Percentiles rank a stretch among this genome's conserved stretches.
These are phyloP conservation scores for Verticillium zaregamsianum DNA, from an alignment of 2,329 filamentous ascomycete genomes.

Conservation along the genomic window DNA sequence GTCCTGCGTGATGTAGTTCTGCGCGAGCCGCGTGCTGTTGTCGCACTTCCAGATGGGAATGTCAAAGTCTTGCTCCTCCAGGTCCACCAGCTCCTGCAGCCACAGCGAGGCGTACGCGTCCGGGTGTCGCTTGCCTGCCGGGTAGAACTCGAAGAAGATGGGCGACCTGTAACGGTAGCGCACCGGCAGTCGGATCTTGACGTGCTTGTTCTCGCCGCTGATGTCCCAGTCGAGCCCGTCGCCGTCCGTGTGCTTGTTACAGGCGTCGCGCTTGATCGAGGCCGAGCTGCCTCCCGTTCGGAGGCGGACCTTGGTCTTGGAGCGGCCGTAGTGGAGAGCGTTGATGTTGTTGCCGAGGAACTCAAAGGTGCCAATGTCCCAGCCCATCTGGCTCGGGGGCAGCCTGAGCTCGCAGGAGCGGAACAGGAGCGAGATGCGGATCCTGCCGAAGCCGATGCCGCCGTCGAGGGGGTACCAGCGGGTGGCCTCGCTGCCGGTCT, in stretches of 20 bases:
- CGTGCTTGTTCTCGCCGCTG: conserved; percentile 32
- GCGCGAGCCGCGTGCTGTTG: conserved; percentile 70
- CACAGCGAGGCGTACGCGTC: conserved; percentile 79
- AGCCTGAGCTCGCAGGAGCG: conserved; percentile 82
- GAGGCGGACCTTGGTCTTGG: conserved; percentile 71
- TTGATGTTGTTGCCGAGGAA: conserved; percentile 70
- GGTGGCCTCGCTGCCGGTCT: conserved; percentile 80
- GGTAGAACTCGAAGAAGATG: conserved; percentile 81
- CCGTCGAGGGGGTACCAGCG: conserved; percentile 97
- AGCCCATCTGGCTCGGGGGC: conserved; percentile 81
- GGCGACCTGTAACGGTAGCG: conserved; percentile 88
- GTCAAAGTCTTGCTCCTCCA: conserved; percentile 71
- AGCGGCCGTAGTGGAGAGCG: conserved; percentile 56
- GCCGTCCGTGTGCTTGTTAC: conserved; percentile 53
- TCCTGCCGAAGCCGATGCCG: conserved; percentile 84
- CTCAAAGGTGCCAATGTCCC: conserved; percentile 94
- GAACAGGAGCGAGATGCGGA: conserved; percentile 86
- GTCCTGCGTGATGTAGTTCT: conserved; percentile 85
- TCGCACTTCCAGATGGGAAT: conserved; percentile 89
- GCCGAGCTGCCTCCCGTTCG: conserved; percentile 82
- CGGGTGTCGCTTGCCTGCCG: conserved; percentile 61
- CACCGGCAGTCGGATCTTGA: conserved; percentile 72
- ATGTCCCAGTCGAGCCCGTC: conserved; percentile 48
- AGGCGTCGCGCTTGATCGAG: conserved; percentile 61
- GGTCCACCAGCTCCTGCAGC: conserved; percentile 81